Evolutionary conservation across 345 rosid genomes (phyloP).

Genomic region (Eucalyptus curtisii): DNA sequence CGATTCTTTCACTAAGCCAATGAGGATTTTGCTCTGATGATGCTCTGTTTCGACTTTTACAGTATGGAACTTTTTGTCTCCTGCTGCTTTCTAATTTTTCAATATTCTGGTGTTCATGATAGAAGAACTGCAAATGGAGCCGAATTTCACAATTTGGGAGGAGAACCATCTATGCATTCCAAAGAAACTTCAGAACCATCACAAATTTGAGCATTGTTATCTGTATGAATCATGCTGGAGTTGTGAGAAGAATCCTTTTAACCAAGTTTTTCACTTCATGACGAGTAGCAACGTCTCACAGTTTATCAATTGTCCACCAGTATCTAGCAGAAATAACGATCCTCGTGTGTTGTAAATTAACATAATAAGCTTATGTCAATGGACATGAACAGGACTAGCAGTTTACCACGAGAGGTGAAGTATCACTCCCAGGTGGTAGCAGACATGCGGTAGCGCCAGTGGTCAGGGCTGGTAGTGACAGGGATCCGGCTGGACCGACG

Average conservation of each 20-base stretch:
- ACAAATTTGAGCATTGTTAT: neutral
- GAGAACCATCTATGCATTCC: neutral
- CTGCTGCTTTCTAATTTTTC: neutral
- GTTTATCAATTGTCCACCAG: neutral
- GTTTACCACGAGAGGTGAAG: neutral
- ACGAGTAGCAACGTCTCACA: fast-evolving
- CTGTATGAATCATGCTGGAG: neutral
- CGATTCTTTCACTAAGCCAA: neutral
- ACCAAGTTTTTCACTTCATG: neutral
- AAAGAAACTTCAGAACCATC: fast-evolving
- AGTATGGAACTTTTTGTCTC: neutral
- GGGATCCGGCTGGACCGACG: neutral
- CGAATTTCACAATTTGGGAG: neutral
- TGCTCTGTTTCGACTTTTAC: neutral
- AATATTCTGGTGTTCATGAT: fast-evolving
- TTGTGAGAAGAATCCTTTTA: neutral
- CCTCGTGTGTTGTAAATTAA: neutral
- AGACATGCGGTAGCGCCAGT: fast-evolving
- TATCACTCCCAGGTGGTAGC: neutral
- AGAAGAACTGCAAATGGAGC: neutral
- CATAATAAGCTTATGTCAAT: neutral
- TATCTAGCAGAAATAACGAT: fast-evolving
- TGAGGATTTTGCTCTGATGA: neutral
- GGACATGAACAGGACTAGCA: neutral
- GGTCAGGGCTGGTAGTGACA: neutral